phyloP scores from a whole-genome alignment of 345 rosid species.

The Arabidopsis thaliana region DNA sequence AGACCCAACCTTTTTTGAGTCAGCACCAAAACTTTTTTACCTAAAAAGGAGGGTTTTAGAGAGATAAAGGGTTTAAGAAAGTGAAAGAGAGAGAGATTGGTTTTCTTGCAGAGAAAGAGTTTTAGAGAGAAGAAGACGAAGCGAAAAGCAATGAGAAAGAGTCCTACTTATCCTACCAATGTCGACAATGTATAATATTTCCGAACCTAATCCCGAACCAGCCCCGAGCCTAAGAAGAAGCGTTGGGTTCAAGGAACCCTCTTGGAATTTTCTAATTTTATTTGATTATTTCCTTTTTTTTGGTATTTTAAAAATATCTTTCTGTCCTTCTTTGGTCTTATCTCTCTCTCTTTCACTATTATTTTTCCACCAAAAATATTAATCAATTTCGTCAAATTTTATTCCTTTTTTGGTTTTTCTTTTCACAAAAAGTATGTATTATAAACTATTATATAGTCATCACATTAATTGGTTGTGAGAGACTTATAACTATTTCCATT shows the following conservation, averaged over 20 bases:
- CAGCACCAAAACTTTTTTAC: not conserved
- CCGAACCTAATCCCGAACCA: not conserved
- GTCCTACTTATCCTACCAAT: constrained; percentile 67
- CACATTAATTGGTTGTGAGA: constrained; percentile 34
- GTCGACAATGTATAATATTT: constrained; percentile 23
- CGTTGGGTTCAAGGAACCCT: constrained; percentile 70
- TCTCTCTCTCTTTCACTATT: constrained; percentile 13
- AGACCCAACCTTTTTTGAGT: constrained; percentile 19
- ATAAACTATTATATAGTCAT: constrained; percentile 18
- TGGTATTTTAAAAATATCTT: constrained; percentile 15
- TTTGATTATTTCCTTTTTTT: not conserved
- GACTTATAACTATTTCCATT: constrained; percentile 21
- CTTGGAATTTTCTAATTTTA: constrained; percentile 48
- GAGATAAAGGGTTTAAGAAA: constrained; percentile 38
- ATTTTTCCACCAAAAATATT: constrained; percentile 14
- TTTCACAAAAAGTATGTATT: accelerated
- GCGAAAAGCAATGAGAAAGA: constrained; percentile 37
- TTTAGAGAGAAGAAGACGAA: constrained; percentile 24
- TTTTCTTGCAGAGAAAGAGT: constrained; percentile 44
- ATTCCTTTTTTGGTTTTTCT: constrained; percentile 14
- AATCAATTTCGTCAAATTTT: constrained; percentile 37
- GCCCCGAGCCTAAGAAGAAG: constrained; percentile 45
- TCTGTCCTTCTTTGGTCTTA: constrained; percentile 40
- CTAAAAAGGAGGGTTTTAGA: constrained; percentile 7
- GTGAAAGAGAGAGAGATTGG: constrained; percentile 32